A percentile compares a stretch with the other conserved stretches of the same genome.
Evolutionary conservation across 768 basidiomycete genomes (phyloP).

Genomic region (Collybia mongolica): DNA sequence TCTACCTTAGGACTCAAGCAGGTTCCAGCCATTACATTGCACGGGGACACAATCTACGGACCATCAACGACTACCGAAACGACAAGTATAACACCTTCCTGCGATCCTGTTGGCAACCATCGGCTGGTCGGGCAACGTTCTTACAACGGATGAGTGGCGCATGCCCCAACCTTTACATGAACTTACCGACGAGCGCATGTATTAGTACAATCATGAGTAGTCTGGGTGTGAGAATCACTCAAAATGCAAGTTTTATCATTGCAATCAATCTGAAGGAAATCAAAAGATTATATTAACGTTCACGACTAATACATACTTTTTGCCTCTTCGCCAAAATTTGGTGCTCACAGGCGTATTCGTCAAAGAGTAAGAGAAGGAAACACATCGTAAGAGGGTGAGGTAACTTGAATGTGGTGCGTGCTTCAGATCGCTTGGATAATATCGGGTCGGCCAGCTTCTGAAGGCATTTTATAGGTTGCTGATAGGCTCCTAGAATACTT

Average conservation of each 20-base stretch:
- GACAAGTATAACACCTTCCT: not conserved
- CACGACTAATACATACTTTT: conserved; percentile 22
- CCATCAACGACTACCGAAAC: not conserved
- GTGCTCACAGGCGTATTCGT: conserved; percentile 33
- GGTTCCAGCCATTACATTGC: too few relatives aligned
- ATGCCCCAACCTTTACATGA: not conserved
- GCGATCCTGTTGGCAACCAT: not conserved
- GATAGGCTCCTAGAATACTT: not conserved
- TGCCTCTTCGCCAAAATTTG: conserved; percentile 25
- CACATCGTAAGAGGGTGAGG: conserved; percentile 21
- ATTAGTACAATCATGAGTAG: conserved; percentile 32
- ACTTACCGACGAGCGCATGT: conserved; percentile 38
- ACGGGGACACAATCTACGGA: too few relatives aligned
- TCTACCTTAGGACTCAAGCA: too few relatives aligned
- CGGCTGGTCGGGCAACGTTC: not conserved
- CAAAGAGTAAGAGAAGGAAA: conserved; percentile 27
- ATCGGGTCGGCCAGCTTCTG: not conserved
- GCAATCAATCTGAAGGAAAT: conserved; percentile 46
- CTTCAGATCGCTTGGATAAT: not conserved
- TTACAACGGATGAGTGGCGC: not conserved
- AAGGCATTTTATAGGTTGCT: conserved; percentile 1
- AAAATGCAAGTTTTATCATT: conserved; percentile 33
- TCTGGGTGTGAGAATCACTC: conserved; percentile 33
- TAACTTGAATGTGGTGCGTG: not conserved
- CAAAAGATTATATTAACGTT: not conserved